Conservation (phyloP, 177 flowering plant species). For the Telopea speciosissima region DNA sequence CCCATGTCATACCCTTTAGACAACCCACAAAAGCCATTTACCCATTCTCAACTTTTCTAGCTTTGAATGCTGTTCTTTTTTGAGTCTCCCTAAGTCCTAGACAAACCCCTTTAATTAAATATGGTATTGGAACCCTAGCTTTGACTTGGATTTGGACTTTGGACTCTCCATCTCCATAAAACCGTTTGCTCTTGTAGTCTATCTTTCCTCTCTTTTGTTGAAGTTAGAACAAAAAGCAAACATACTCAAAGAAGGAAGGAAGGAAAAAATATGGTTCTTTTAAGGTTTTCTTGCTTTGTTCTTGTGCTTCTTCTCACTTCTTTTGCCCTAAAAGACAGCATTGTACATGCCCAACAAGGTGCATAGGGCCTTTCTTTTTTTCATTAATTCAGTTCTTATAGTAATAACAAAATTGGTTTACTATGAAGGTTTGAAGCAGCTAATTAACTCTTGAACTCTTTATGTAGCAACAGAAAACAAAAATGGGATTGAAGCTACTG, state of each 20-base stretch:
- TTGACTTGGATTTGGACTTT: slow-evolving; percentile 35
- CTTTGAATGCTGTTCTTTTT: slow-evolving; percentile 18
- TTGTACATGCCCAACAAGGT: slow-evolving; percentile 28
- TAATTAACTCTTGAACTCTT: background rate
- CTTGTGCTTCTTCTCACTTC: slow-evolving; percentile 26
- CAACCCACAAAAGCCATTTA: slow-evolving; percentile 15
- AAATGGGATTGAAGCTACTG: background rate
- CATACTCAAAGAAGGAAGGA: slow-evolving; percentile 8
- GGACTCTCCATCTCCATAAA: slow-evolving; percentile 36
- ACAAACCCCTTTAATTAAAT: too few species aligned
- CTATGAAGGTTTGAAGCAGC: background rate
- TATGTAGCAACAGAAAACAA: slow-evolving; percentile 10
- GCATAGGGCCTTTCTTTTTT: background rate
- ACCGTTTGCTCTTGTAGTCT: slow-evolving; percentile 10
- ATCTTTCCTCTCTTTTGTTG: slow-evolving; percentile 27
- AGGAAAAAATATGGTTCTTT: slow-evolving; percentile 25
- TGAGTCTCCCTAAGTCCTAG: slow-evolving; percentile 28
- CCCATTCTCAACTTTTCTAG: slow-evolving; percentile 17
- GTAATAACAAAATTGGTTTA: too few species aligned
- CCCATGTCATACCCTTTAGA: slow-evolving; percentile 16
- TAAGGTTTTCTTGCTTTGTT: slow-evolving; percentile 20
- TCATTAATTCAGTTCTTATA: background rate
- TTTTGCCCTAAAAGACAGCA: slow-evolving; percentile 7
- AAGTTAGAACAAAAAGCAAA: slow-evolving; percentile 12
- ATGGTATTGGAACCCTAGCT: slow-evolving; percentile 43